Conservation (phyloP, 257 asterid species). For the Gentiana dahurica region DNA sequence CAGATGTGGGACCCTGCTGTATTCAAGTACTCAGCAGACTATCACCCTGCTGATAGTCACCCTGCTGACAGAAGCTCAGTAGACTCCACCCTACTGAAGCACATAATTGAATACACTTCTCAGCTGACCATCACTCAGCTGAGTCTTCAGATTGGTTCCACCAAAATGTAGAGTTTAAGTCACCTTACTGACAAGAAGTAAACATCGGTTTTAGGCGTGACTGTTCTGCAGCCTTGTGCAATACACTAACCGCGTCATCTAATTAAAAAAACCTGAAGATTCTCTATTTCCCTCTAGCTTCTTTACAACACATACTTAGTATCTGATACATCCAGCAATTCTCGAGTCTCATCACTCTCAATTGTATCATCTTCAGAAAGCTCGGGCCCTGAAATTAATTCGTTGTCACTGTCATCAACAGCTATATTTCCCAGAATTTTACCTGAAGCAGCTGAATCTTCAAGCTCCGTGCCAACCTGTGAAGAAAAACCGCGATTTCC, state of each 20-base stretch:
- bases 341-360: conserved; percentile 15
- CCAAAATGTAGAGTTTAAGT: too few relatives aligned
- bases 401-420: conserved; percentile 27
- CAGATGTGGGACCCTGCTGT: too few relatives aligned
- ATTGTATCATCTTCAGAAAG: conserved; percentile 27
- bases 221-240: conserved; percentile 40
- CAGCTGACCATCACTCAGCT: too few relatives aligned
- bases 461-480: conserved; percentile 41
- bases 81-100: too few relatives aligned
- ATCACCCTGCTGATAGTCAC: too few relatives aligned
- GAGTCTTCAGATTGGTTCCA: too few relatives aligned
- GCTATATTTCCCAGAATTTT: conserved; percentile 13
- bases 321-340: conserved; percentile 23
- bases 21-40: too few relatives aligned
- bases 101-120: too few relatives aligned
- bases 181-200: too few relatives aligned
- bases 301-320: conserved; percentile 22
- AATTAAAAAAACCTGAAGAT: conserved; percentile 32
- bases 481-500: conserved; percentile 36
- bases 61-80: too few relatives aligned
- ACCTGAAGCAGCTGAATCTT: conserved; percentile 19
- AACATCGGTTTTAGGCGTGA: conserved; percentile 31
- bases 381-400: conserved; percentile 30
- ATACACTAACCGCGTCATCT: conserved; percentile 45
- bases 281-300: conserved; percentile 9